Evolutionary conservation across 2,329 filamentous ascomycete species (phyloP).

Genomic region (Tolypocladium capitatum): DNA sequence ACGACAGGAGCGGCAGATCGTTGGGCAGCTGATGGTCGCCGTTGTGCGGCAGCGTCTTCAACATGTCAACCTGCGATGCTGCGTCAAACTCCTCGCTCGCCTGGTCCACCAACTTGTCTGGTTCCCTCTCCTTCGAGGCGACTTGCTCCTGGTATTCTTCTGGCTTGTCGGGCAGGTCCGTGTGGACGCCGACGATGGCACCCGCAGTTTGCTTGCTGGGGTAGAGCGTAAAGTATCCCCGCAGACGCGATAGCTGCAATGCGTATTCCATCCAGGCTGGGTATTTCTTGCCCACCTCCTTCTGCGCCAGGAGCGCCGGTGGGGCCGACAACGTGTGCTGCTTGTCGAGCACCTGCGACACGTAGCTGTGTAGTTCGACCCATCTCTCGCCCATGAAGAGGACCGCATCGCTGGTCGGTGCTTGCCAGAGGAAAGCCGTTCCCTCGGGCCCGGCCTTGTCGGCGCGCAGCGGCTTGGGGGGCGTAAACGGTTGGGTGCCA

Average conservation of each 20-base stretch:
- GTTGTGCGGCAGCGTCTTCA: slow-evolving; percentile 33
- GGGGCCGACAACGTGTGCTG: slow-evolving; percentile 21
- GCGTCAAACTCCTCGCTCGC: slow-evolving; percentile 25
- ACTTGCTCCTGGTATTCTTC: slow-evolving; percentile 45
- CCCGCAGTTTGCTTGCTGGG: slow-evolving; percentile 44
- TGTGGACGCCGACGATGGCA: slow-evolving; percentile 60
- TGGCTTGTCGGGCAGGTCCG: slow-evolving; percentile 57
- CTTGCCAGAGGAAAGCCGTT: slow-evolving; percentile 70
- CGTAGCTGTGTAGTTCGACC: slow-evolving; percentile 71
- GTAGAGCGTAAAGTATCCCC: slow-evolving; percentile 71
- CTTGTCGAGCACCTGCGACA: slow-evolving; percentile 46
- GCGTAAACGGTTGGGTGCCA: slow-evolving; percentile 40
- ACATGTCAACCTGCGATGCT: slow-evolving; percentile 27
- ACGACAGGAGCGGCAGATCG: slow-evolving; percentile 47
- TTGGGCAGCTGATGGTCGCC: slow-evolving; percentile 29
- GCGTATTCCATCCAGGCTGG: slow-evolving; percentile 71
- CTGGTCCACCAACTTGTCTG: slow-evolving; percentile 14
- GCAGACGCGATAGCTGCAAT: slow-evolving; percentile 59
- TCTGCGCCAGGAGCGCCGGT: slow-evolving; percentile 32
- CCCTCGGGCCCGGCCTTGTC: slow-evolving; percentile 12
- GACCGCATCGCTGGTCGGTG: slow-evolving; percentile 68
- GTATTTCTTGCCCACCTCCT: slow-evolving; percentile 51
- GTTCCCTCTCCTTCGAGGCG: slow-evolving; percentile 4
- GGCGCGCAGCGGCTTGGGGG: slow-evolving; percentile 19
- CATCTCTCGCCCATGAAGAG: slow-evolving; percentile 79